Evolutionary conservation across 75 land plant genomes (phyloP).

Genomic region (Cunninghamia lanceolata): DNA sequence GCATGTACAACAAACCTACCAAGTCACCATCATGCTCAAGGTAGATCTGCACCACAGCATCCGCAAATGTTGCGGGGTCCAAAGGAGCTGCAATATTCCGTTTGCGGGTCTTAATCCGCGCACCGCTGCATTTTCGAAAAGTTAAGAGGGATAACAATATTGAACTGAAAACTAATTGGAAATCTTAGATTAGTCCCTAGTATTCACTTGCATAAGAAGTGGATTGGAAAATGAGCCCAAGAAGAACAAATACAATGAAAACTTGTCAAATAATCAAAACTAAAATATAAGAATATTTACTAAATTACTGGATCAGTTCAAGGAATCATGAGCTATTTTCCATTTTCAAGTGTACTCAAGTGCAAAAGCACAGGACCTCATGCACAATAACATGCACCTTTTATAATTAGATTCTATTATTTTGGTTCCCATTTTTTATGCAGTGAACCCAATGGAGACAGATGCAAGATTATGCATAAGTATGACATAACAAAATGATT

Average conservation of each 20-base stretch:
- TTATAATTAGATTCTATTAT: neutral
- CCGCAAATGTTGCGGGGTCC: slow-evolving; percentile 94
- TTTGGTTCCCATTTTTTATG: neutral
- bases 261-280: neutral
- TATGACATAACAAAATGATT: neutral
- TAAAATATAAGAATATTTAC: no score
- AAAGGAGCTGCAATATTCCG: slow-evolving; percentile 97
- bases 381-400: neutral
- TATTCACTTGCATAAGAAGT: neutral
- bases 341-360: neutral
- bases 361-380: neutral
- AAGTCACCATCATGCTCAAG: slow-evolving; percentile 97
- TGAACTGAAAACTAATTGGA: neutral
- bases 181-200: no score
- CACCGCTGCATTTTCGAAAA: slow-evolving; percentile 58
- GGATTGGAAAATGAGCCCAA: neutral
- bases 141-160: neutral
- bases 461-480: neutral
- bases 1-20: slow-evolving; percentile 36
- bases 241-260: no score
- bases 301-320: neutral
- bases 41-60: slow-evolving; percentile 97
- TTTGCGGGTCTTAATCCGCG: slow-evolving; percentile 99
- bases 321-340: neutral
- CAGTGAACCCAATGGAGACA: neutral